Evolutionary conservation across 2,329 filamentous ascomycete genomes (phyloP), one percentile per base, ranked within the genome.

Genomic region (Colletotrichum eleusines): DNA sequence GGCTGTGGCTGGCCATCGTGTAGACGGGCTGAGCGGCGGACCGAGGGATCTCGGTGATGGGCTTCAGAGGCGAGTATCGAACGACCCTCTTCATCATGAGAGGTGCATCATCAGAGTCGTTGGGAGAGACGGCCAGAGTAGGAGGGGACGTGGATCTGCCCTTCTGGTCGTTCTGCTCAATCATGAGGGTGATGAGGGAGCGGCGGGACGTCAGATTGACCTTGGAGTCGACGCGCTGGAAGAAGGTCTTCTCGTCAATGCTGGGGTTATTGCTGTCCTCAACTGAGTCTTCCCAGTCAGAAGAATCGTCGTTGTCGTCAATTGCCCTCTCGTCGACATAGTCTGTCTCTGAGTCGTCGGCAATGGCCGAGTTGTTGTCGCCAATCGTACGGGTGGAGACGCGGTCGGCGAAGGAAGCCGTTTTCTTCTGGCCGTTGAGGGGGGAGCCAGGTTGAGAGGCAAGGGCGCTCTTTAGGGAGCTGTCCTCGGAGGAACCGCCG

Each of bases 171-270:
- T n/a, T n/a, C n/a, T n/a, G n/a, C n/a, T n/a, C n/a, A n/a, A n/a
- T n/a, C n/a, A n/a, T n/a, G n/a, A n/a, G n/a, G n/a, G n/a, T n/a
- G n/a, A n/a, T n/a, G n/a, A 91, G 88, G 2, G 95, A 98, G 61
- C 92, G 91, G 60, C 93, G 90, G 1, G 95, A 97, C 2, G 92
- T 91, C 35, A 98, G 86, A 77, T 97, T 94, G 9, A 91, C 90
- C 79, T 91, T 91, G 50, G 95, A 98, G 80, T 97, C 94, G 59
- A 98, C 94, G 11, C 96, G 92, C 80, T 95, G 91, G 87, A 99
- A 99, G 76, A 94, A 86, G 26, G 89, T 88, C 77, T 89, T 91
- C 72, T 96, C 92, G 72, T 96, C 93, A 62, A 94, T 87, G 78
- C 93, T 97, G 1, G 93, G 93, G 75, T 93, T 92, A 68, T 91